Percentiles rank a stretch among this genome's conserved stretches.
These are phyloP conservation scores for Aspergillus piperis DNA, from an alignment of 2,329 filamentous ascomycete species.

Conservation along the genomic window DNA sequence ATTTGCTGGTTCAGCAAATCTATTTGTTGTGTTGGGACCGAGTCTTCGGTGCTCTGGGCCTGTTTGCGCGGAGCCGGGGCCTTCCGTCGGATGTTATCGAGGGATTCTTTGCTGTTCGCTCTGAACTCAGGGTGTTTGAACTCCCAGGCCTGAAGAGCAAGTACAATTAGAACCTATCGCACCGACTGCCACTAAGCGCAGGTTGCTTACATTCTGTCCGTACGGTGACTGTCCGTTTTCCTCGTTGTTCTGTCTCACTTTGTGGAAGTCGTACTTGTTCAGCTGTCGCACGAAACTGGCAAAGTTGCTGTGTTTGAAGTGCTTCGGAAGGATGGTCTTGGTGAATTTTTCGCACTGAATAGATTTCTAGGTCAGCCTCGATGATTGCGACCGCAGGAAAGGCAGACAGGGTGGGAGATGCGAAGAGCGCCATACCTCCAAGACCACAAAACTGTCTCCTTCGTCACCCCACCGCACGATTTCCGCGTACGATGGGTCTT, in stretches of 20 bases:
- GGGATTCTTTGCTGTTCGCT: constrained; percentile 89
- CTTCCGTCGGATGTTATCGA: constrained; percentile 95
- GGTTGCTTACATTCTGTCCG: constrained; percentile 66
- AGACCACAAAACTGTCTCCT: constrained; percentile 92
- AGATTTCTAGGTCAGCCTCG: constrained; percentile 5
- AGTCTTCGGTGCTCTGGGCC: constrained; percentile 67
- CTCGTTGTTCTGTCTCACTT: constrained; percentile 88
- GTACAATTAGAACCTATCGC: constrained; percentile 14
- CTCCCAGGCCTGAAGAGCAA: constrained; percentile 71
- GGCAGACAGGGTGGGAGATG: background rate
- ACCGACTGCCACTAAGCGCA: background rate
- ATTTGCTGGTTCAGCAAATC: constrained; percentile 85
- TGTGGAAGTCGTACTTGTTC: constrained; percentile 99
- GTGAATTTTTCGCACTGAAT: constrained; percentile 94
- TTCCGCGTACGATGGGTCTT: constrained; percentile 87
- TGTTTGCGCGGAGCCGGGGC: constrained; percentile 85
- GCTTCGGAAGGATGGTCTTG: constrained; percentile 92
- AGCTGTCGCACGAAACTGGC: constrained; percentile 93
- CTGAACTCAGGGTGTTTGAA: constrained; percentile 98
- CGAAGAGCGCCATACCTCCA: constrained; percentile 68
- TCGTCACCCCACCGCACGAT: constrained; percentile 96
- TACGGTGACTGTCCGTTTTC: constrained; percentile 81
- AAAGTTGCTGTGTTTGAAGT: constrained; percentile 99
- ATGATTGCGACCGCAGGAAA: constrained; percentile 15
- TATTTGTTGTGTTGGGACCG: constrained; percentile 81